Percentiles rank a stretch among this genome's conserved stretches.
Evolutionary conservation across 2,329 filamentous ascomycete genomes (phyloP).

Genomic region (Fusarium falciforme): DNA sequence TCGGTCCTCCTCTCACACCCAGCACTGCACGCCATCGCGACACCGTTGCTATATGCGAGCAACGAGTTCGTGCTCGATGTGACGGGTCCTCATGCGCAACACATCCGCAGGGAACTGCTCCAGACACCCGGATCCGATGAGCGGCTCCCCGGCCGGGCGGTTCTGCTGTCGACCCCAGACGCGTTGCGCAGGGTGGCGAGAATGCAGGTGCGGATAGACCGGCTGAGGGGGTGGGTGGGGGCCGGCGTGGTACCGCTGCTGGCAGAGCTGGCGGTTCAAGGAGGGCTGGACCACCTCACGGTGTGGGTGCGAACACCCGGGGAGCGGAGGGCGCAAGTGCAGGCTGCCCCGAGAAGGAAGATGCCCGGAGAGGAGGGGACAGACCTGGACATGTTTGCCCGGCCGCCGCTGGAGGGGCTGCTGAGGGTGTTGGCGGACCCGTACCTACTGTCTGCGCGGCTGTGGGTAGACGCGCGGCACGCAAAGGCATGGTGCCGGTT

Average conservation of each 20-base stretch:
- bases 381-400: conserved; percentile 40
- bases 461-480: conserved; percentile 53
- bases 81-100: conserved; percentile 42
- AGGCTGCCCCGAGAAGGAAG: not conserved
- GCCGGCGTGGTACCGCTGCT: conserved; percentile 44
- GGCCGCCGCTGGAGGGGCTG: conserved; percentile 49
- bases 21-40: conserved; percentile 47
- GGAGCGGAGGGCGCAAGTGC: conserved; percentile 12
- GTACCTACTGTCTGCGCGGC: conserved; percentile 53
- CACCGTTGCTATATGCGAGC: conserved; percentile 47
- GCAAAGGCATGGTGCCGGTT: conserved; percentile 56
- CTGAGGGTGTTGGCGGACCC: conserved; percentile 58
- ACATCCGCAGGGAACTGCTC: conserved; percentile 42
- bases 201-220: conserved; percentile 45
- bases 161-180: conserved; percentile 39
- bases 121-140: conserved; percentile 28
- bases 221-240: conserved; percentile 49
- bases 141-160: conserved; percentile 14
- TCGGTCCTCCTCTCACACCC: conserved; percentile 49
- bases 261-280: conserved; percentile 48
- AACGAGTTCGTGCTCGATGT: conserved; percentile 48
- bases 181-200: conserved; percentile 43
- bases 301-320: conserved; percentile 31
- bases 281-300: conserved; percentile 43
- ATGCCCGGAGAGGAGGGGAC: not conserved